These are phyloP conservation scores for Rhizoclosmatium sp. DNA, from an alignment of 192 early-diverging fungal species.

Conservation along the genomic window DNA sequence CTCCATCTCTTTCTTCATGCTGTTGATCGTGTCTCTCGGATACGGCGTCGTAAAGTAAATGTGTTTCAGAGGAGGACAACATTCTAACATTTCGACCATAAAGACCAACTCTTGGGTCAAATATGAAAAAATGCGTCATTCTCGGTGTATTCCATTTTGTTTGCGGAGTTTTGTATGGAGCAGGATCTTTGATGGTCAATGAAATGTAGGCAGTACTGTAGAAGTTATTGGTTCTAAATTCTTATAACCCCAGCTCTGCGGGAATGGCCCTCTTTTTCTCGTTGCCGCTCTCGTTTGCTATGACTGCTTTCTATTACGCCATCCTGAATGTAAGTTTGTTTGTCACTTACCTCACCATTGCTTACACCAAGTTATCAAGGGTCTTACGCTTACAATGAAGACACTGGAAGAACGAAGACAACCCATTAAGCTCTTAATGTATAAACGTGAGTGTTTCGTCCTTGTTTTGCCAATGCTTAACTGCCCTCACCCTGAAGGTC, in stretches of 20 bases:
- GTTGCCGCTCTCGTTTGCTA: conserved; percentile 86
- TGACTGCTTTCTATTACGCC: conserved; percentile 96
- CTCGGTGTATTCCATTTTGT: conserved; percentile 85
- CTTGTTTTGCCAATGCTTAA: neutral
- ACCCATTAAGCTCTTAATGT: conserved; percentile 91
- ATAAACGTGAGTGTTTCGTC: conserved; percentile 61
- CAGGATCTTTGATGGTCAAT: conserved; percentile 77
- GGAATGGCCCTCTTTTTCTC: conserved; percentile 81
- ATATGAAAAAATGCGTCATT: conserved; percentile 86
- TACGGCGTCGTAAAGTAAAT: conserved; percentile 93
- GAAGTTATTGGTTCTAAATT: neutral
- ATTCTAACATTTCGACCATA: neutral
- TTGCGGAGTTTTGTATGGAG: conserved; percentile 86
- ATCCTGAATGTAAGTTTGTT: conserved; percentile 71
- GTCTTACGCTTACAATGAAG: conserved; percentile 76
- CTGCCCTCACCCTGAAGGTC: conserved; percentile 33
- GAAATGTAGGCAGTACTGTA: conserved; percentile 46
- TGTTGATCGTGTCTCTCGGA: conserved; percentile 93
- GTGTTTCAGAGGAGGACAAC: neutral
- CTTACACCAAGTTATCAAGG: conserved; percentile 16
- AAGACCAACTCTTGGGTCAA: conserved; percentile 85
- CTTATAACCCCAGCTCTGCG: conserved; percentile 40
- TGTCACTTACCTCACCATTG: neutral
- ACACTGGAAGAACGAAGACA: conserved; percentile 83
- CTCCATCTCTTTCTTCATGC: conserved; percentile 95